Base-by-base conservation (phyloP, 805 yeast genomes). In the Kazachstania bromeliacearum region DNA sequence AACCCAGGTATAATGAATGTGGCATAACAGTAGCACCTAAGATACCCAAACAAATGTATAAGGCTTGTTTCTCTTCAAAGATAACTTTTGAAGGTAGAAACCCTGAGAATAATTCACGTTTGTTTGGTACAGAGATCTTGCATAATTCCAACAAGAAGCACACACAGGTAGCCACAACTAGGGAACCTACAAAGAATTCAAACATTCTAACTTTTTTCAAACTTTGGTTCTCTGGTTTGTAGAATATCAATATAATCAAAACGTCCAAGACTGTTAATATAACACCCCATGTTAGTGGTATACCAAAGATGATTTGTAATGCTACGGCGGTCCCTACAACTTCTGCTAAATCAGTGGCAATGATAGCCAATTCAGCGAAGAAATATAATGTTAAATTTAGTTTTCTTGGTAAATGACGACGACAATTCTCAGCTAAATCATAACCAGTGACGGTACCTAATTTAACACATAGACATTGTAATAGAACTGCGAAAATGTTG, bases 11-110 rank as follows among this genome's bases (percentile, higher is more conserved):
- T 34, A 87, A 63, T 1, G 88, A 78, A 53, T 87, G 95, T 2
- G 96, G 96, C 96, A 87, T 87, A 17, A 87, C 95, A 0, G 95
- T 87, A 8, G 96, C 95, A 17, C 96, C 96, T 36, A 85, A 66
- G 33, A 87, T 83, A 18, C 94, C 95, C 46, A 88, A 66, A 17
- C 89, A 75, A 15, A 85, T 62, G 51, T 78, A 85, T 20, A 83
- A 60, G 0, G 94, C 92, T 51, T 71, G 77, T 50, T 70, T 74
- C 44, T 76, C 81, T 47, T 76, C 77, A 19, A 65, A 59, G 37
- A 75, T 66, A 36, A 75, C 68, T n/a, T 53, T 59, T 8, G 75
- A 69, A 0, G 96, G 96, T 14, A 85, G 50, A 47, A 79, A 83
- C 0, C 95, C 95, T 45, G 63, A 59, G 34, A 73, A 56, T 4